Conservation (phyloP, 805 yeast species). For the Zygotorulaspora chibaensis region DNA sequence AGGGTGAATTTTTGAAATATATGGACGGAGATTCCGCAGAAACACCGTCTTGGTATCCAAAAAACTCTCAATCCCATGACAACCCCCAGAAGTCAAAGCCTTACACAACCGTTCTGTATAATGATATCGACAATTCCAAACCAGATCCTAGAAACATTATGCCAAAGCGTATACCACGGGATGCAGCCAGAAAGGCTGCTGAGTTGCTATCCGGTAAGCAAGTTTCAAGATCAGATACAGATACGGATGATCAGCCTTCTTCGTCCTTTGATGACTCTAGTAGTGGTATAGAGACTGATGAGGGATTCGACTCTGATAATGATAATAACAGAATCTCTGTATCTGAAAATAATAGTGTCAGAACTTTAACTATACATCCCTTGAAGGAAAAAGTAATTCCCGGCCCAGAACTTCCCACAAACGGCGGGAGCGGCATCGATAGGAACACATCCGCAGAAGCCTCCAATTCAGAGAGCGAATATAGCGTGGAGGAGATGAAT, state of each 20-base stretch:
- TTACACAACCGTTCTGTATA: constrained; percentile 28
- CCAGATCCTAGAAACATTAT: constrained; percentile 31
- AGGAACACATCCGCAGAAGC: not conserved
- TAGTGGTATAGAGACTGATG: constrained; percentile 21
- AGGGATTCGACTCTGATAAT: constrained; percentile 10
- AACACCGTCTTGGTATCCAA: constrained; percentile 22
- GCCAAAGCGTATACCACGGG: constrained; percentile 27
- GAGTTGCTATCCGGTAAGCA: constrained; percentile 21
- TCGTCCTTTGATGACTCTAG: constrained; percentile 14
- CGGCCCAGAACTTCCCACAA: constrained; percentile 1
- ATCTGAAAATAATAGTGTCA: constrained; percentile 16
- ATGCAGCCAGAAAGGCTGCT: constrained; percentile 33
- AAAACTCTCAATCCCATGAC: constrained; percentile 4
- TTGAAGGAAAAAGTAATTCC: constrained; percentile 17
- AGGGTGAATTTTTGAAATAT: constrained; percentile 26
- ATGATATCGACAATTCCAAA: constrained; percentile 31
- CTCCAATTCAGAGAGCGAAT: not conserved
- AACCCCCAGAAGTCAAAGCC: constrained; percentile 21
- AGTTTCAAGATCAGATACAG: constrained; percentile 5
- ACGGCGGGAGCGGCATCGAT: not conserved
- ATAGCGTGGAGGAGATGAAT: not conserved
- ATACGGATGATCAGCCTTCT: constrained; percentile 7
- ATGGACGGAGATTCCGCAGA: constrained; percentile 24
- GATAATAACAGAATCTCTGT: constrained; percentile 15
- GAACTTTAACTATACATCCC: constrained; percentile 22